Conservation (phyloP, 164 flowering plant species). For the Magnolia sinica region DNA sequence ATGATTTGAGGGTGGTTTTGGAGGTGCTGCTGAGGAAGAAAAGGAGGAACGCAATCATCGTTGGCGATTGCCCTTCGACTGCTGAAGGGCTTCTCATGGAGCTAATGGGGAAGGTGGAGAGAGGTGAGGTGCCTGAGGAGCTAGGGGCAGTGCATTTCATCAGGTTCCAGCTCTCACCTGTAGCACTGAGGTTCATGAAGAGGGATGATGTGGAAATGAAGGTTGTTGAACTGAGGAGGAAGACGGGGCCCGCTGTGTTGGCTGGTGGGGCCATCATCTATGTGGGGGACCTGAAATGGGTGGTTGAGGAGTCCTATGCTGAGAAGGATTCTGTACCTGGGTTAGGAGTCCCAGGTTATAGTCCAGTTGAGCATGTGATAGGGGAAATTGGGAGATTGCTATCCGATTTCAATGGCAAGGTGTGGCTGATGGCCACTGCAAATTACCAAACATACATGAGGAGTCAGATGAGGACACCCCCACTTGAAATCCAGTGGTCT, state of each 20-base stretch:
- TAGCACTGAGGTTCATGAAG: constrained; percentile 61
- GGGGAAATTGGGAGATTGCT: constrained; percentile 59
- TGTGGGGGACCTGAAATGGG: constrained; percentile 77
- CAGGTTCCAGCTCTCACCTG: constrained; percentile 49
- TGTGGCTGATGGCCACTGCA: constrained; percentile 75
- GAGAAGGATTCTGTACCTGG: constrained; percentile 10
- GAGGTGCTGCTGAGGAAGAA: constrained; percentile 57
- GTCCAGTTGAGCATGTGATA: constrained; percentile 56
- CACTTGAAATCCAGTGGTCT: constrained; percentile 71
- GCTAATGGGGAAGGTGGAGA: constrained; percentile 54
- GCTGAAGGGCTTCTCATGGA: constrained; percentile 56
- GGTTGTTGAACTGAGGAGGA: constrained; percentile 51
- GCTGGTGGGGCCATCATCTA: constrained; percentile 64
- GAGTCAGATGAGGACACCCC: constrained; percentile 68
- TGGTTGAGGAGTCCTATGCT: constrained; percentile 29
- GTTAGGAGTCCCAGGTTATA: constrained; percentile 25
- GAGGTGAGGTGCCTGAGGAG: constrained; percentile 68
- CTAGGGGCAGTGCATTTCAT: constrained; percentile 51
- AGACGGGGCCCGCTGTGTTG: constrained; percentile 41
- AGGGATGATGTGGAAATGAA: constrained; percentile 66
- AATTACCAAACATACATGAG: constrained; percentile 69
- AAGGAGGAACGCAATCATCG: constrained; percentile 58
- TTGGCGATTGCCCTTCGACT: constrained; percentile 49
- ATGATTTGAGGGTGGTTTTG: constrained; percentile 56
- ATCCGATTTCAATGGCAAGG: constrained; percentile 34